Conservation (phyloP, 2,329 filamentous ascomycete genomes). For the Fusarium robinianum region DNA sequence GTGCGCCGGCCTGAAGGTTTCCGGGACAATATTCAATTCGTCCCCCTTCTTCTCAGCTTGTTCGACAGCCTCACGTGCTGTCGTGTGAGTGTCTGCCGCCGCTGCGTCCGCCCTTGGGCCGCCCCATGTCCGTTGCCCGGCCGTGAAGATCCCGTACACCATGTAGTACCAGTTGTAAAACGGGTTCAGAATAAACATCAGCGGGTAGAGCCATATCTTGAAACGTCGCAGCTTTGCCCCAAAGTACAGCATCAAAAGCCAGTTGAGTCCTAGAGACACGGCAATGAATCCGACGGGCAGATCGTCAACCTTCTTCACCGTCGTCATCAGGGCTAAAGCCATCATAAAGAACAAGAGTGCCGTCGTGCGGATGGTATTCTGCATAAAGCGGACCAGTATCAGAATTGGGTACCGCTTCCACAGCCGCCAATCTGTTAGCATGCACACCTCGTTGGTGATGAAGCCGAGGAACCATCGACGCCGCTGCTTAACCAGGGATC, state of each 20-base stretch:
- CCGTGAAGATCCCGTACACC: slow-evolving; percentile 95
- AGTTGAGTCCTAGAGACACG: slow-evolving; percentile 90
- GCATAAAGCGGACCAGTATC: slow-evolving; percentile 85
- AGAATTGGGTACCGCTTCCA: slow-evolving; percentile 92
- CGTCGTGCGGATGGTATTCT: slow-evolving; percentile 95
- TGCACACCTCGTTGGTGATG: slow-evolving; percentile 97
- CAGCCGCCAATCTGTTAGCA: slow-evolving; percentile 91
- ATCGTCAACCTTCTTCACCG: slow-evolving; percentile 75
- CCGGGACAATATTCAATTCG: slow-evolving; percentile 86
- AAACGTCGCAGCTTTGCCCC: slow-evolving; percentile 82
- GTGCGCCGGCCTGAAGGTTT: slow-evolving; percentile 72
- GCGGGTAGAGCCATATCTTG: slow-evolving; percentile 92
- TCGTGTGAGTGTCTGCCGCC: slow-evolving; percentile 74
- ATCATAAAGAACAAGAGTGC: slow-evolving; percentile 94
- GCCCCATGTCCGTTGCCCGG: slow-evolving; percentile 93
- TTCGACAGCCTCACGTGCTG: slow-evolving; percentile 82
- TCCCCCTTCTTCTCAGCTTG: slow-evolving; percentile 78
- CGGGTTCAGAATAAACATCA: slow-evolving; percentile 95
- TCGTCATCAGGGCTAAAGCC: slow-evolving; percentile 83
- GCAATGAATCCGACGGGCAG: slow-evolving; percentile 92
- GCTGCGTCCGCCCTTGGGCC: slow-evolving; percentile 90
- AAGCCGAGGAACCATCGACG: slow-evolving; percentile 96
- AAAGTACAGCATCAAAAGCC: slow-evolving; percentile 95
- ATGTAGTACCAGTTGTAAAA: slow-evolving; percentile 99
- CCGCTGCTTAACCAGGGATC: slow-evolving; percentile 87